Conservation (phyloP, 163 green algal species). For the Scenedesmus sp. region DNA sequence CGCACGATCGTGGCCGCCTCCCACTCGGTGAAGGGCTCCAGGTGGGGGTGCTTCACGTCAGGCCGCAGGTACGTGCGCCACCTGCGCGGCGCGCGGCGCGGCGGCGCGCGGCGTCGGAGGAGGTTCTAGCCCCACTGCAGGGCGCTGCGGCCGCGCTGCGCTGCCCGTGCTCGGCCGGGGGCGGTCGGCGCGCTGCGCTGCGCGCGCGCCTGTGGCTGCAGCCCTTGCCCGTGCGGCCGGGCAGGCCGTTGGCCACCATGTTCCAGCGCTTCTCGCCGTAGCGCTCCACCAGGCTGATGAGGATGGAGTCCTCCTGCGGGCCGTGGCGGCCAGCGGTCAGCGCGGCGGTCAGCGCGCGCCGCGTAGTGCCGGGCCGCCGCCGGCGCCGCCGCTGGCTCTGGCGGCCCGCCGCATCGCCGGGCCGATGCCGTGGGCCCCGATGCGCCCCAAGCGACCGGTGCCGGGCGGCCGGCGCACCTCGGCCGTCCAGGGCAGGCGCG, state of each 20-base stretch:
- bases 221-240: conserved; percentile 44
- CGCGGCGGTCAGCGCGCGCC: too few species aligned
- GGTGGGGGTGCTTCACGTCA: conserved; percentile 47
- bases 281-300: conserved; percentile 35
- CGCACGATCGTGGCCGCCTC: conserved; percentile 45
- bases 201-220: conserved; percentile 43
- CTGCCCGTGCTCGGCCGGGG: too few species aligned
- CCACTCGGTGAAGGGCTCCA: conserved; percentile 48
- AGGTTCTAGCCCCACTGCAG: too few species aligned
- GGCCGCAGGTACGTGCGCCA: conserved; percentile 47
- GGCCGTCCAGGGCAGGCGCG: conserved; percentile 27
- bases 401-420: not conserved
- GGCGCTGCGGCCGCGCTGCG: too few species aligned
- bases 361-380: too few species aligned
- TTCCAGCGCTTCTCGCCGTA: conserved; percentile 45
- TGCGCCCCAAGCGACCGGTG: not conserved
- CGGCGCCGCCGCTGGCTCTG: too few species aligned
- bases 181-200: not conserved
- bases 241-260: conserved; percentile 40
- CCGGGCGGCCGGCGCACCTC: conserved; percentile 28
- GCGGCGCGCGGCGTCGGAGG: too few species aligned
- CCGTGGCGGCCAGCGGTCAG: not conserved
- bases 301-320: conserved; percentile 40
- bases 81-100: not conserved
- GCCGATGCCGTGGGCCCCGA: not conserved